A percentile compares a stretch with the other conserved stretches of the same genome.
phyloP scores from a whole-genome alignment of 176 grass and related monocot species.

The Zea mays region DNA sequence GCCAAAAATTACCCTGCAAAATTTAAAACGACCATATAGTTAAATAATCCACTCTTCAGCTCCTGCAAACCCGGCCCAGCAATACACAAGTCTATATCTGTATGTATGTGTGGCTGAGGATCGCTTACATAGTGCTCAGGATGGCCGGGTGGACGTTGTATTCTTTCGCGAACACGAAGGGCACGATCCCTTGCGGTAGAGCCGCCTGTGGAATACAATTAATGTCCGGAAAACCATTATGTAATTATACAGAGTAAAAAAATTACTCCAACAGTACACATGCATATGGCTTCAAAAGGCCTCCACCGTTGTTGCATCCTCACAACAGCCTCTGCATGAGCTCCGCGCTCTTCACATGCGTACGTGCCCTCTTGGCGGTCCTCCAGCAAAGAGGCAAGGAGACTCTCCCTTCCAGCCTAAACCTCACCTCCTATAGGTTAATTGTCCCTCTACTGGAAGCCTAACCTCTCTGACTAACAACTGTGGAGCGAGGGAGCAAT shows the following conservation, averaged over 20 bases:
- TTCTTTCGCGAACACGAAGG: conserved; percentile 95
- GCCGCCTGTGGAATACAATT: conserved; percentile 51
- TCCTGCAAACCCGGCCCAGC: neutral
- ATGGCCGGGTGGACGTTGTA: conserved; percentile 88
- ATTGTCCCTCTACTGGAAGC: too few species aligned
- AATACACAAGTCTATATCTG: neutral
- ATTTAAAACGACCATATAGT: neutral
- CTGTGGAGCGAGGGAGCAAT: too few species aligned
- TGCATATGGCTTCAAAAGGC: too few species aligned
- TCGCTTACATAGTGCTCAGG: conserved; percentile 79
- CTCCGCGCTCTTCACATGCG: too few species aligned
- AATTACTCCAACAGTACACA: too few species aligned
- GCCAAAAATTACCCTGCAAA: conserved; percentile 86
- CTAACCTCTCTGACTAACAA: too few species aligned
- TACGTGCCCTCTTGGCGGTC: too few species aligned
- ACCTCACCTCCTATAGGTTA: too few species aligned
- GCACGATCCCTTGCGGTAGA: conserved; percentile 94
- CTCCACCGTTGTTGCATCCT: too few species aligned
- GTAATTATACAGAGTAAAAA: neutral
- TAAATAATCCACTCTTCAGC: neutral
- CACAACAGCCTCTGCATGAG: too few species aligned
- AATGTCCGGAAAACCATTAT: neutral
- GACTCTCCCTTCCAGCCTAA: too few species aligned
- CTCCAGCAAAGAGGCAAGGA: too few species aligned
- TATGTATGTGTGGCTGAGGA: neutral